Percentiles rank a stretch among this genome's conserved stretches.
Conservation (phyloP, 441 rosid genomes). For the Populus trichocarpa region DNA sequence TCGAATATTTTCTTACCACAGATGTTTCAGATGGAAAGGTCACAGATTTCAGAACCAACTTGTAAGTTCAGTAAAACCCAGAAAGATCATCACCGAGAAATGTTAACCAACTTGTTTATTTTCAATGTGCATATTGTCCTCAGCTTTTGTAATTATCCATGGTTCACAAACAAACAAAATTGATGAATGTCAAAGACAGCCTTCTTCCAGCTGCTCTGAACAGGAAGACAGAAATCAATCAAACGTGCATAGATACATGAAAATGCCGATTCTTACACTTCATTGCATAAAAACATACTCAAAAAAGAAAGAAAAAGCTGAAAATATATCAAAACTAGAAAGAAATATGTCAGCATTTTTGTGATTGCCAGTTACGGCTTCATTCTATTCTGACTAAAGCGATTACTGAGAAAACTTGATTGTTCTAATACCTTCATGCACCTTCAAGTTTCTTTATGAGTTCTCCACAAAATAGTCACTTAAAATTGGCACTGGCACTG, state of each 20-base stretch:
- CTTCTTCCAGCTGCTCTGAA: background rate
- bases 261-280: background rate
- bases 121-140: background rate
- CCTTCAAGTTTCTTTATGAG: background rate
- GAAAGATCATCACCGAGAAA: background rate
- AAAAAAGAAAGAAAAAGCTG: background rate
- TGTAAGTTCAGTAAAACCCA: no score
- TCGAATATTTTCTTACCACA: background rate
- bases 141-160: background rate
- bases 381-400: background rate
- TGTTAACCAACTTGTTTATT: background rate
- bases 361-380: background rate
- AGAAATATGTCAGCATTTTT: no score
- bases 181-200: background rate
- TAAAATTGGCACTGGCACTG: background rate
- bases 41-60: no score
- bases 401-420: background rate
- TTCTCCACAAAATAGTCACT: background rate
- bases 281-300: background rate
- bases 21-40: no score
- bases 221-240: background rate
- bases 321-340: background rate
- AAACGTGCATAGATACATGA: background rate
- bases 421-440: constrained; percentile 5
- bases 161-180: background rate